These are phyloP conservation scores for Dothistroma septosporum DNA, from an alignment of 2,329 filamentous ascomycete genomes.

Conservation along the genomic window DNA sequence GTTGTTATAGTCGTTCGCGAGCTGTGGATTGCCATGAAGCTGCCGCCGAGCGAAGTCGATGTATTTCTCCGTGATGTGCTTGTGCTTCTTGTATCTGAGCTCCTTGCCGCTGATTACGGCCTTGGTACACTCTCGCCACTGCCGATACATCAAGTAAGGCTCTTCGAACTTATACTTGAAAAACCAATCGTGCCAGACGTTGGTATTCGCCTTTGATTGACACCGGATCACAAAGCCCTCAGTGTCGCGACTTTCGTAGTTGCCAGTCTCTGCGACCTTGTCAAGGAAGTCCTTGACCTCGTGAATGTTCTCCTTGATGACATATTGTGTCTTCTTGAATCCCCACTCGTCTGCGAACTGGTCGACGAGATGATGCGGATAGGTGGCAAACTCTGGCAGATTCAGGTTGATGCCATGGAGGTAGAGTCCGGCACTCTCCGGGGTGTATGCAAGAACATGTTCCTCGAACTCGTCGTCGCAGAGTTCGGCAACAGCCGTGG, in stretches of 20 bases:
- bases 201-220: constrained; percentile 51
- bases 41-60: constrained; percentile 72
- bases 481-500: constrained; percentile 91
- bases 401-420: constrained; percentile 96
- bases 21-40: constrained; percentile 62
- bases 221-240: constrained; percentile 97
- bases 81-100: constrained; percentile 80
- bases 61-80: constrained; percentile 86
- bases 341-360: constrained; percentile 89
- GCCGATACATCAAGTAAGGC: constrained; percentile 96
- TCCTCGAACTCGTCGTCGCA: constrained; percentile 97
- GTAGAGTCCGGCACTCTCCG: constrained; percentile 82
- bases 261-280: constrained; percentile 77
- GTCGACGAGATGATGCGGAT: constrained; percentile 77
- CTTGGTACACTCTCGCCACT: constrained; percentile 97
- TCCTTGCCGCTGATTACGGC: constrained; percentile 70
- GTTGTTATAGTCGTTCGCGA: constrained; percentile 68
- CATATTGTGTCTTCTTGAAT: constrained; percentile 80
- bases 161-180: constrained; percentile 99
- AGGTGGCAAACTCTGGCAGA: constrained; percentile 84
- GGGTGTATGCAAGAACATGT: constrained; percentile 85
- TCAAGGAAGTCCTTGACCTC: constrained; percentile 79
- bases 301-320: constrained; percentile 69
- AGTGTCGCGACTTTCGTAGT: constrained; percentile 85
- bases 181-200: constrained; percentile 84